Conservation (phyloP, 2,329 filamentous ascomycete species). For the Ascocoryne sarcoides region DNA sequence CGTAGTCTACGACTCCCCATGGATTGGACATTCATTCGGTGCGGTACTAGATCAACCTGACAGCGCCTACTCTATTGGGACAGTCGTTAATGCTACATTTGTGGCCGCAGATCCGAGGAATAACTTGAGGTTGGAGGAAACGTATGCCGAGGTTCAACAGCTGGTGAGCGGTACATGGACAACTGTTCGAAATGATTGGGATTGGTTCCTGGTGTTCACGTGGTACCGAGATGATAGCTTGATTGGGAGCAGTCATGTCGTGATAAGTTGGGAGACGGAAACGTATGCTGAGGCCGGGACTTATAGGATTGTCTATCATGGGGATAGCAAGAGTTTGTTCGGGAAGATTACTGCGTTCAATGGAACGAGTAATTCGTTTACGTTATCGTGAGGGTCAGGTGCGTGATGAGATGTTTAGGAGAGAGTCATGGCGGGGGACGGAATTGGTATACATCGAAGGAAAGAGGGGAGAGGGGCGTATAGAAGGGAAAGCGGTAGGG, state of each 20-base stretch:
- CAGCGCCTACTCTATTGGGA: slow-evolving; percentile 49
- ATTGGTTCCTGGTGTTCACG: slow-evolving; percentile 75
- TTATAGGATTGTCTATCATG: slow-evolving; percentile 76
- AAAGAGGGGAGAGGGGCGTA: too few species aligned
- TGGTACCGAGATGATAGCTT: slow-evolving; percentile 66
- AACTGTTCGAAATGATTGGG: slow-evolving; percentile 59
- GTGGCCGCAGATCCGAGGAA: slow-evolving; percentile 85
- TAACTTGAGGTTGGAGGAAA: slow-evolving; percentile 68
- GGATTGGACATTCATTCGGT: slow-evolving; percentile 60
- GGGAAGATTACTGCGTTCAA: slow-evolving; percentile 59
- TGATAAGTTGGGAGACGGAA: slow-evolving; percentile 71
- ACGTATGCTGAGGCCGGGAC: slow-evolving; percentile 47
- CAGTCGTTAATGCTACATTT: slow-evolving; percentile 59
- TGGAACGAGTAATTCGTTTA: slow-evolving; percentile 42
- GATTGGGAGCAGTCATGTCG: slow-evolving; percentile 68
- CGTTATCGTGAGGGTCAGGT: too few species aligned
- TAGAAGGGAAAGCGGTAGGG: too few species aligned
- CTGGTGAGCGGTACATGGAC: slow-evolving; percentile 46
- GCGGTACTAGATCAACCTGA: slow-evolving; percentile 48
- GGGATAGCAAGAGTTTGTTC: slow-evolving; percentile 60
- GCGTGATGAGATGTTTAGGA: too few species aligned
- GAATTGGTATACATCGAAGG: too few species aligned
- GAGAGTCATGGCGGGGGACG: too few species aligned
- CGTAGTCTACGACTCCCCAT: slow-evolving; percentile 66
- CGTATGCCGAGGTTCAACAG: slow-evolving; percentile 68